Evolutionary conservation across 23 red algal species (phyloP).

Genomic region (Pyropia haitanensis): DNA sequence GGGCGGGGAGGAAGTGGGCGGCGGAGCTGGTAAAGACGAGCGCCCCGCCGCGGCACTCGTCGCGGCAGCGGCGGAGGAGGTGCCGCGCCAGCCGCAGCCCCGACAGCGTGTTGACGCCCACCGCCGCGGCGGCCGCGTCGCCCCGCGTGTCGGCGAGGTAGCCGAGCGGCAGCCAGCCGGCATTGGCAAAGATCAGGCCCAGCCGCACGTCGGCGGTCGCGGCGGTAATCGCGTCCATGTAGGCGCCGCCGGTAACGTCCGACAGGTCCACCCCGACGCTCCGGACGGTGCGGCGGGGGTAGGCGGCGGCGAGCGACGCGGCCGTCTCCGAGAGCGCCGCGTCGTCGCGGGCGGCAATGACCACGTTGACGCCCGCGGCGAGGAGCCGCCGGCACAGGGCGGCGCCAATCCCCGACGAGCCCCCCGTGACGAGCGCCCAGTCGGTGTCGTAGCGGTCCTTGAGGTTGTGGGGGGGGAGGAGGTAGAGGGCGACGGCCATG

Average conservation of each 20-base stretch:
- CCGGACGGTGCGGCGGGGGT: slow-evolving; percentile 37
- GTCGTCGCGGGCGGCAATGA: slow-evolving; percentile 48
- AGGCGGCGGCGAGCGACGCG: slow-evolving; percentile 17
- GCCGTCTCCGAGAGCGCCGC: slow-evolving; percentile 21
- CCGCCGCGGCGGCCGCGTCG: slow-evolving; percentile 22
- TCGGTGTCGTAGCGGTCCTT: slow-evolving; percentile 19
- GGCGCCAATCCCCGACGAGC: slow-evolving; percentile 88
- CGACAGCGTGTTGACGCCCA: slow-evolving; percentile 47
- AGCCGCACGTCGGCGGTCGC: slow-evolving; percentile 19
- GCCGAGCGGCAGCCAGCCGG: slow-evolving; percentile 81
- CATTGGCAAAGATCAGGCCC: slow-evolving; percentile 72
- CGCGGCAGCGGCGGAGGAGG: slow-evolving; percentile 36
- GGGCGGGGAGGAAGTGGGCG: slow-evolving; percentile 67
- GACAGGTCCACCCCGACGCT: slow-evolving; percentile 47
- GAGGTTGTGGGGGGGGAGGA: neutral
- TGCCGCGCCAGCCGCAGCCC: slow-evolving; percentile 33
- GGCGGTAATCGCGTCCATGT: slow-evolving; percentile 33
- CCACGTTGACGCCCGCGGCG: slow-evolving; percentile 48
- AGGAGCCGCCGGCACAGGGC: slow-evolving; percentile 40
- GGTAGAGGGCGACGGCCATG: neutral
- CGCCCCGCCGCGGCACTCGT: slow-evolving; percentile 17
- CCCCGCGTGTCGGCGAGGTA: slow-evolving; percentile 43
- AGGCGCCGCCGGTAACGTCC: slow-evolving; percentile 6
- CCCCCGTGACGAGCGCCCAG: slow-evolving; percentile 84
- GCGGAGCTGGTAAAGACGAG: slow-evolving; percentile 82